phyloP scores from a whole-genome alignment of 768 basidiomycete species.

The Podaxis sp. region DNA sequence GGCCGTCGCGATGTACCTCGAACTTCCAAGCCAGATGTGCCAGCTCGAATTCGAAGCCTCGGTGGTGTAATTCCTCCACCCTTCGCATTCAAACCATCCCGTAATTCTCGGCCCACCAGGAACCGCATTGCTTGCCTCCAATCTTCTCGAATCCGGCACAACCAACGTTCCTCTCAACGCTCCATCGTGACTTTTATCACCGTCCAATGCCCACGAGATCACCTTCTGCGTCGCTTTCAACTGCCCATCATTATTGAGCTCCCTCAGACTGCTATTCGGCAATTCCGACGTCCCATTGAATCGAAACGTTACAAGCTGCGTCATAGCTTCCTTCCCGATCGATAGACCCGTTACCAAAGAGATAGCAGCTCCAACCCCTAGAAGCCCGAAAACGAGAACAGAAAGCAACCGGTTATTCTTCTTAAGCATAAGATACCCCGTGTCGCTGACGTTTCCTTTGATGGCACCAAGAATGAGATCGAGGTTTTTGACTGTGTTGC shows the following conservation, averaged over 20 bases:
- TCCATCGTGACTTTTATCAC: conserved; percentile 14
- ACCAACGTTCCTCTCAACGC: conserved; percentile 17
- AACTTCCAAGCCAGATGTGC: neutral
- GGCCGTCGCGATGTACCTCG: neutral
- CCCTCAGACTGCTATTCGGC: conserved; percentile 9
- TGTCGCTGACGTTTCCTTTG: conserved; percentile 17
- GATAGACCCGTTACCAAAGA: conserved; percentile 18
- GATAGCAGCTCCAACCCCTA: conserved; percentile 15
- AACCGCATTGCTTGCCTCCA: conserved; percentile 7
- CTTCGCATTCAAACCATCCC: conserved; percentile 14
- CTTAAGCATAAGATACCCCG: conserved; percentile 10
- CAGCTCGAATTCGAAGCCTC: neutral
- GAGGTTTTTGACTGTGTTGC: conserved; percentile 20
- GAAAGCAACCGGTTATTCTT: conserved; percentile 16
- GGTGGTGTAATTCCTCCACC: conserved; percentile 13
- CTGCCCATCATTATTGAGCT: conserved; percentile 16
- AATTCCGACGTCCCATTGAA: conserved; percentile 11
- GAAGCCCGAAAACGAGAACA: conserved; percentile 12
- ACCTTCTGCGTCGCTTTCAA: conserved; percentile 17
- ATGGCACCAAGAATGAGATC: conserved; percentile 20
- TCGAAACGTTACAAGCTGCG: conserved; percentile 1
- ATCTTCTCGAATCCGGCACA: conserved; percentile 16
- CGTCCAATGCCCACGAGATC: conserved; percentile 17
- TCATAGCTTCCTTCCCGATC: conserved; percentile 7
- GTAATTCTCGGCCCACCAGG: conserved; percentile 15